Evolutionary conservation across 106 monocot genomes (phyloP), one percentile per base, ranked within the genome.

Genomic region (Apostasia shenzhenica): DNA sequence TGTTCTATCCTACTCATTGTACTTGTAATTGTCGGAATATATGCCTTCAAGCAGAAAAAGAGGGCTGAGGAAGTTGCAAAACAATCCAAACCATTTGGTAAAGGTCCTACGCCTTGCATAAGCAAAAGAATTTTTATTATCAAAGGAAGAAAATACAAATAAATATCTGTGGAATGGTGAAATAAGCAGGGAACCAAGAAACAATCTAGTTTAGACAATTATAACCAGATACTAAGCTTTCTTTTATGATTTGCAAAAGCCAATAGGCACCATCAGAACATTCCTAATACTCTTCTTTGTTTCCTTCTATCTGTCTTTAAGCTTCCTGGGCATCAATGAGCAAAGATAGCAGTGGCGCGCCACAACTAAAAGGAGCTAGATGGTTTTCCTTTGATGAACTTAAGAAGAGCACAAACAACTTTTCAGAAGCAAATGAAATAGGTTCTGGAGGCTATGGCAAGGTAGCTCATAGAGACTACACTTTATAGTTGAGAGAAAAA

Each of bases 371-470:
- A 70, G 93, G 89, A 69, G 74, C 93, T 71, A 86, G 89, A 84
- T 86, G 69, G 78, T 93, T 93, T 74, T 80, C 89, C 44, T 89
- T 80, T n/a, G 79, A 77, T 1, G 89, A 93, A 46, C 68, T 93
- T 3, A 86, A 78, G 54, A 89, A 75, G 72, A 75, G 76, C 78
- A 86, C 93, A 38, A 78, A 86, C 54, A 84, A 82, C 47, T 93
- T 93, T 77, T 89, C 93, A 10, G 81, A 73, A 37, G 45, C 51
- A 0, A 86, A 86, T 72, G 89, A 82, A 70, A 86, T 93, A 41
- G 93, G 93, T 50, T 67, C 77, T 4, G 93, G 93, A 66, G 93
- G 93, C 43, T 93, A 84, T 78, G 93, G 93, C 54, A 93, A 82
- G 76, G 93, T 93, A 86, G 55, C 37, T 14, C 14, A 73, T 8